Evolutionary conservation across 768 basidiomycete genomes (phyloP).

Genomic region (Boletus rubescentipes): DNA sequence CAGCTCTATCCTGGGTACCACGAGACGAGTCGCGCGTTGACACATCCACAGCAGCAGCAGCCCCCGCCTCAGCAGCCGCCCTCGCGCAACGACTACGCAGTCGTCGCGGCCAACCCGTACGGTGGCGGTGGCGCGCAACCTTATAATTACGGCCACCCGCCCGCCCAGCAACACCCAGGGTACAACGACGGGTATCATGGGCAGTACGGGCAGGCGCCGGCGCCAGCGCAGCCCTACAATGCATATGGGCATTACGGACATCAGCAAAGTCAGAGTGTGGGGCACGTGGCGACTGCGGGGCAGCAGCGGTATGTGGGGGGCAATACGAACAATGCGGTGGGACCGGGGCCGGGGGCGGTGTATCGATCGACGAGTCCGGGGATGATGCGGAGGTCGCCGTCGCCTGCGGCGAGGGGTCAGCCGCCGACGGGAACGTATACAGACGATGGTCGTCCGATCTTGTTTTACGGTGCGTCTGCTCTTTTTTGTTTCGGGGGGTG

Average conservation of each 20-base stretch:
- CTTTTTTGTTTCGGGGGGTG: no score
- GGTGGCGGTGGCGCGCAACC: not conserved
- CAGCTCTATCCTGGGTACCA: slow-evolving; percentile 23
- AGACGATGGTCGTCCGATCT: slow-evolving; percentile 76
- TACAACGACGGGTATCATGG: slow-evolving; percentile 21
- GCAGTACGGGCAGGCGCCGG: slow-evolving; percentile 17
- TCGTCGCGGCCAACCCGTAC: slow-evolving; percentile 15
- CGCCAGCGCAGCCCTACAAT: slow-evolving; percentile 7
- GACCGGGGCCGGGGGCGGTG: slow-evolving; percentile 4
- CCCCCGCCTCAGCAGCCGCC: slow-evolving; percentile 29
- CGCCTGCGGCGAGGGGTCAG: slow-evolving; percentile 41
- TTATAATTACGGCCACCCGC: slow-evolving; percentile 18
- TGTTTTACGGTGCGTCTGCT: slow-evolving; percentile 72
- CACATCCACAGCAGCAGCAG: slow-evolving; percentile 35
- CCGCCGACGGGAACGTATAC: slow-evolving; percentile 74
- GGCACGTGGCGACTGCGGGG: slow-evolving; percentile 35
- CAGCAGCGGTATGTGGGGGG: slow-evolving; percentile 27
- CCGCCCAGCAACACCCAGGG: slow-evolving; percentile 15
- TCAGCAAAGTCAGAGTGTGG: slow-evolving; percentile 14
- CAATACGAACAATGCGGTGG: slow-evolving; percentile 9
- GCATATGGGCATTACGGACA: slow-evolving; percentile 10
- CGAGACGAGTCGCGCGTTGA: slow-evolving; percentile 29
- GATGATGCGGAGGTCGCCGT: slow-evolving; percentile 45
- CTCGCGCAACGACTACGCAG: slow-evolving; percentile 21
- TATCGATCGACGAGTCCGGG: slow-evolving; percentile 47